Conservation (phyloP, 2,329 filamentous ascomycete species). For the Fusarium neocosmosporiellum region DNA sequence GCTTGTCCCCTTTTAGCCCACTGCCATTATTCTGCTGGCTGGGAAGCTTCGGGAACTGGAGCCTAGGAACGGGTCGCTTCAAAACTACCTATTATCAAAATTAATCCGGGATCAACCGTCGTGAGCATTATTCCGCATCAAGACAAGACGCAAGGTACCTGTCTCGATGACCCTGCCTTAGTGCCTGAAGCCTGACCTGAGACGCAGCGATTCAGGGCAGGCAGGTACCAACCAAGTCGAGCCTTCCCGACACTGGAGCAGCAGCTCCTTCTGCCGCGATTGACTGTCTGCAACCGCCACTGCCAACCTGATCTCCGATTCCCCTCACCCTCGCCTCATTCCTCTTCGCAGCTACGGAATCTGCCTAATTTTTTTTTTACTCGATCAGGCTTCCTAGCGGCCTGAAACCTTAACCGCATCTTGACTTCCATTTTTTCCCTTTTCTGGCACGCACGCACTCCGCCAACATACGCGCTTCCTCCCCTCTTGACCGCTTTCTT, state of each 20-base stretch:
- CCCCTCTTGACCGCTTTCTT: conserved; percentile 29
- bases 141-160: not conserved
- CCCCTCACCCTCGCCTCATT: conserved; percentile 32
- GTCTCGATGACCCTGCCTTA: conserved; percentile 29
- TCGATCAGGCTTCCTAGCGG: conserved; percentile 1
- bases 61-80: conserved; percentile 9
- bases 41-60: too few relatives aligned
- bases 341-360: conserved; percentile 17
- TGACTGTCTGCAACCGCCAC: conserved; percentile 30
- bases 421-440: not conserved
- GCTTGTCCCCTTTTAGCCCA: conserved; percentile 29
- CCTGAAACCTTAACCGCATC: conserved; percentile 12
- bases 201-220: conserved; percentile 16
- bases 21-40: conserved; percentile 29
- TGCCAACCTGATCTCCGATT: not conserved
- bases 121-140: not conserved
- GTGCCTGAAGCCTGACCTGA: conserved; percentile 37
- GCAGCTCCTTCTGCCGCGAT: conserved; percentile 14
- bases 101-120: not conserved
- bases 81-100: not conserved
- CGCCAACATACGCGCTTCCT: conserved; percentile 11
- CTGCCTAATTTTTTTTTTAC: conserved; percentile 12
- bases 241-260: conserved; percentile 32
- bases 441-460: conserved; percentile 3
- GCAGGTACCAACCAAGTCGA: conserved; percentile 28